phyloP scores from a whole-genome alignment of 1,284 basidiomycete species.

The Pyrrhoderma noxium region DNA sequence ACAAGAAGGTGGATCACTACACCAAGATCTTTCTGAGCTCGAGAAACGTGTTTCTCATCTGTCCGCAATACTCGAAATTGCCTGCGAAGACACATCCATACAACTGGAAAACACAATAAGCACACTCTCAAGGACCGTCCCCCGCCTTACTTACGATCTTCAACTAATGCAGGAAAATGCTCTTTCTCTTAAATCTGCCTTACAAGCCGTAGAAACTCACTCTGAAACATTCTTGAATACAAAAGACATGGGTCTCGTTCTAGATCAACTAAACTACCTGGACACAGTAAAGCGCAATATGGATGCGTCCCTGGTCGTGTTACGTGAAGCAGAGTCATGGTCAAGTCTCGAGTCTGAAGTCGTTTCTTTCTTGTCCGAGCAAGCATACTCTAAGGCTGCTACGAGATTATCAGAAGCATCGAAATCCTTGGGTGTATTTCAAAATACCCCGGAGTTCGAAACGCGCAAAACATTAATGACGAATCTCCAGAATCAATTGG shows the following conservation, averaged over 20 bases:
- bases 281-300: conserved; percentile 81
- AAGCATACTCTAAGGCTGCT: conserved; percentile 79
- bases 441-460: conserved; percentile 85
- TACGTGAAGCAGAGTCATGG: conserved; percentile 92
- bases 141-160: conserved; percentile 85
- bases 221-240: conserved; percentile 43
- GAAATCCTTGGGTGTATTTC: conserved; percentile 83
- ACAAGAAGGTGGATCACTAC: no score
- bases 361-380: conserved; percentile 69
- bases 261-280: conserved; percentile 70
- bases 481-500: conserved; percentile 88
- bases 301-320: conserved; percentile 78
- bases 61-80: conserved; percentile 71
- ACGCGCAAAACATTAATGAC: conserved; percentile 76
- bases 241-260: conserved; percentile 48
- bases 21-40: conserved; percentile 51
- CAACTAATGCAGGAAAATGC: conserved; percentile 94
- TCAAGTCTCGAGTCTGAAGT: conserved; percentile 89
- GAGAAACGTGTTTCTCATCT: conserved; percentile 70
- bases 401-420: conserved; percentile 81
- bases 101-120: conserved; percentile 82
- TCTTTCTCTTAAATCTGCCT: conserved; percentile 57
- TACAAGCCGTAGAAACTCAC: conserved; percentile 48
- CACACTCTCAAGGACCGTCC: conserved; percentile 82
- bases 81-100: conserved; percentile 79